Base-by-base conservation (phyloP, 2,329 filamentous ascomycete species). In the Colletotrichum liriopes region DNA sequence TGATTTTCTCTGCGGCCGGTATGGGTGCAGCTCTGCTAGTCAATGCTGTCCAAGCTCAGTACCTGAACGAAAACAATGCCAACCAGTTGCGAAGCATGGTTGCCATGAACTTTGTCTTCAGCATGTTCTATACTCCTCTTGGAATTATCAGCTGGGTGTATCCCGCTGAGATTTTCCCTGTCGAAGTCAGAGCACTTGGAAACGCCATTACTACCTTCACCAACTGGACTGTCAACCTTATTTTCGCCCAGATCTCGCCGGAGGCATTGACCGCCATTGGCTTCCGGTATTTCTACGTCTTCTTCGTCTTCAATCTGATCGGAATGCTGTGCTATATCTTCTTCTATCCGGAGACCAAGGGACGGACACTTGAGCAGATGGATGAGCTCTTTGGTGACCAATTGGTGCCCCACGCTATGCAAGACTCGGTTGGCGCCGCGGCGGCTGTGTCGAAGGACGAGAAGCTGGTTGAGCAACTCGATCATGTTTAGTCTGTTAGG, bases 191-290 rank as follows among this genome's bases (percentile, higher is more conserved):
- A 54, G 77, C 78, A 8, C 67, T 77, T 3, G 78, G 78, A 47
- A 77, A 78, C 43, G 75, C 78, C 47, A 77, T 79, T 41, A 77
- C 77, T 2, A 78, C 77, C 14, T 77, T 79, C 41, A 77, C 75
- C 29, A 79, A 80, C 71, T 80, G 78, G 78, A 67, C 71, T 3
- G 73, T 79, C 26, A 80, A 79, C 71, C 77, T 88, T 7, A 78
- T 88, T 23, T 86, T 88, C 65, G 83, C 84, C 5, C 85, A 88
- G 69, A 86, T 86, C 73, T 84, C 83, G 1, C 86, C 86, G 0
- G 79, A 81, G 35, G 86, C 84, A 0, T 77, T 86, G 11, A 79
- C 78, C 0, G 76, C 73, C 2, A 79, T 87, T 26, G 83, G 82
- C 0, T 88, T 87, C 74, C 77, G 80, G 32, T 89, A 87, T 76